Percentiles rank a stretch among this genome's conserved stretches.
phyloP scores from a whole-genome alignment of 73 alveolate genomes.

The Paramecium tetraurelia region DNA sequence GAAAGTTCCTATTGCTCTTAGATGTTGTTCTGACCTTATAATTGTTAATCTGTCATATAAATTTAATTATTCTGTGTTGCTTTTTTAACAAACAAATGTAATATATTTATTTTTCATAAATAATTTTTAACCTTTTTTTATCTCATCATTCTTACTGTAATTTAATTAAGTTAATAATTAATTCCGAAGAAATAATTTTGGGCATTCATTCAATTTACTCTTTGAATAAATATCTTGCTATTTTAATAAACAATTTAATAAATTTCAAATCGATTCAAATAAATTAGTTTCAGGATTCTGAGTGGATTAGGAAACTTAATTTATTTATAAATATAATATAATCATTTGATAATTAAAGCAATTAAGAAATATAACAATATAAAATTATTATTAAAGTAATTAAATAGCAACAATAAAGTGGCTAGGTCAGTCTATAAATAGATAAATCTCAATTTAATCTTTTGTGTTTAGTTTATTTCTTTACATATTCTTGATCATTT shows the following conservation, averaged over 20 bases:
- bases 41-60: not conserved
- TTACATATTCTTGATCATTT: not conserved
- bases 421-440: not conserved
- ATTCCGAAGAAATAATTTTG: not conserved
- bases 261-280: not conserved
- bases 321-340: not conserved
- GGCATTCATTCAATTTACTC: not conserved
- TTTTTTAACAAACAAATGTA: not conserved
- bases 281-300: not conserved
- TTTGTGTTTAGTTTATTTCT: not conserved
- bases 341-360: not conserved
- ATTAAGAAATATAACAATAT: not conserved
- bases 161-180: no score
- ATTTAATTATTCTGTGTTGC: not conserved
- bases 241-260: not conserved
- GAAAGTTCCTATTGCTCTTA: not conserved
- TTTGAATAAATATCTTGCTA: no score
- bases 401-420: not conserved
- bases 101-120: not conserved
- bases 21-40: not conserved
- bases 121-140: not conserved
- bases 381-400: not conserved
- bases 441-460: not conserved
- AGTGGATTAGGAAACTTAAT: not conserved
- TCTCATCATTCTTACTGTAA: not conserved